Percentiles rank a stretch among this genome's conserved stretches.
Evolutionary conservation across 2,329 filamentous ascomycete genomes (phyloP).

Genomic region (Fusarium neocosmosporiellum): DNA sequence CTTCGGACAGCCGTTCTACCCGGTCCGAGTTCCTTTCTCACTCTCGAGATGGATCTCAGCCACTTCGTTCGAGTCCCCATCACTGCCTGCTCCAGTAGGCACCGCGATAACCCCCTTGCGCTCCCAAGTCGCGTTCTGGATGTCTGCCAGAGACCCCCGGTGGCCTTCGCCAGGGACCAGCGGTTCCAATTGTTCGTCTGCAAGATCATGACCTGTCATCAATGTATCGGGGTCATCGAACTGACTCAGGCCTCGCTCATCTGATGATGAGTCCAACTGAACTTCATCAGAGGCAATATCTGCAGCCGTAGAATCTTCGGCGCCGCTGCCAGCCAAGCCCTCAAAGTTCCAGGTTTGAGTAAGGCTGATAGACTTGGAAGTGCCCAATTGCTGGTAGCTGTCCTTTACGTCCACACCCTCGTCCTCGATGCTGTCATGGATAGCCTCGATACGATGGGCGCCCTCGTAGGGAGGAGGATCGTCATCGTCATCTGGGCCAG

Average conservation of each 20-base stretch:
- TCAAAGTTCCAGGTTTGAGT: conserved; percentile 61
- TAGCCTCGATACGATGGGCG: conserved; percentile 31
- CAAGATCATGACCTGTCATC: conserved; percentile 41
- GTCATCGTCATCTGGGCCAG: conserved; percentile 45
- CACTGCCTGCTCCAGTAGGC: conserved; percentile 49
- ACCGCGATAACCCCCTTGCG: conserved; percentile 54
- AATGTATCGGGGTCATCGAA: conserved; percentile 46
- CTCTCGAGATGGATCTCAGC: conserved; percentile 63
- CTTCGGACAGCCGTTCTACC: conserved; percentile 32
- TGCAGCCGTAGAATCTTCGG: conserved; percentile 47
- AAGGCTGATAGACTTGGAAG: conserved; percentile 48
- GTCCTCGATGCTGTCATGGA: conserved; percentile 61
- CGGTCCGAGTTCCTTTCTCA: conserved; percentile 44
- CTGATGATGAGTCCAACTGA: conserved; percentile 55
- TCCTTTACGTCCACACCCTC: conserved; percentile 58
- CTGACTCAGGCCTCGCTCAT: conserved; percentile 44
- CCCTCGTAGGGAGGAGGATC: conserved; percentile 49
- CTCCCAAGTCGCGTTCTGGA: conserved; percentile 50
- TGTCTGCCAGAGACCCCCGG: conserved; percentile 39
- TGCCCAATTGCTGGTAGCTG: conserved; percentile 43
- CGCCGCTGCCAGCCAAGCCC: conserved; percentile 47
- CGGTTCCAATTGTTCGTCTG: conserved; percentile 24
- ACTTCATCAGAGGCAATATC: conserved; percentile 58
- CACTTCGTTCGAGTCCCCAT: conserved; percentile 57
- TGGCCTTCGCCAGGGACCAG: conserved; percentile 22